Conservation (phyloP, 1,284 basidiomycete genomes). For the Marasmius fiardii region DNA sequence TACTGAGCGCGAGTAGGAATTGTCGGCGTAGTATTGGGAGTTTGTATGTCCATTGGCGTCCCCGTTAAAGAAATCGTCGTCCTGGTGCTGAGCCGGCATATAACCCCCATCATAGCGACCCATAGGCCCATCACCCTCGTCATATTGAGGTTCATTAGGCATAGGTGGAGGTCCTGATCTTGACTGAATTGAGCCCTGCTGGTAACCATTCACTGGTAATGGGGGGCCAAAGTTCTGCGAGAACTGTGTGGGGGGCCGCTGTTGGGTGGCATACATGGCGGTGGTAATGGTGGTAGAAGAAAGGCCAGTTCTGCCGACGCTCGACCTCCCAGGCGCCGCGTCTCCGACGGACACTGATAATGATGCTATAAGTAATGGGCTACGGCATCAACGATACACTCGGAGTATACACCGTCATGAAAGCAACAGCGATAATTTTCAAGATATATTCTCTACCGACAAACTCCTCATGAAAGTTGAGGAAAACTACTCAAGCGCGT, state of each 20-base stretch:
- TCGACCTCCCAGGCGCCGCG: too few species aligned
- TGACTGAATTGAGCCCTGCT: slow-evolving; percentile 4
- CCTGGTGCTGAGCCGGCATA: slow-evolving; percentile 9
- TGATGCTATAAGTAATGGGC: too few species aligned
- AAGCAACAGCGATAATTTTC: too few species aligned
- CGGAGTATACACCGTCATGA: too few species aligned
- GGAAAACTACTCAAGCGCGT: too few species aligned
- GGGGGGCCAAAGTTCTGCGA: slow-evolving; percentile 2
- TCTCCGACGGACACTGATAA: too few species aligned
- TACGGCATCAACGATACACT: too few species aligned
- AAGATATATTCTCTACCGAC: too few species aligned
- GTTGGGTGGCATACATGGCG: slow-evolving; percentile 13
- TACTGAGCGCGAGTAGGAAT: slow-evolving; percentile 23
- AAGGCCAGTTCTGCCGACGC: background rate
- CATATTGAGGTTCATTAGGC: slow-evolving; percentile 8
- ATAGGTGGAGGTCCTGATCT: slow-evolving; percentile 7
- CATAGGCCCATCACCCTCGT: background rate
- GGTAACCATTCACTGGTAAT: slow-evolving; percentile 1
- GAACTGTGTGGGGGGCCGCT: slow-evolving; percentile 9
- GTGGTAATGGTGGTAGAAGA: slow-evolving; percentile 5
- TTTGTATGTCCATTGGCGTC: slow-evolving; percentile 5
- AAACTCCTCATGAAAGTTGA: too few species aligned
- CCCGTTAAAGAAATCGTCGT: slow-evolving; percentile 12
- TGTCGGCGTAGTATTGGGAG: slow-evolving; percentile 10
- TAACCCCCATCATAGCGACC: slow-evolving; percentile 9